phyloP scores from a whole-genome alignment of 2,329 filamentous ascomycete genomes.

The Gyromitra esculenta region DNA sequence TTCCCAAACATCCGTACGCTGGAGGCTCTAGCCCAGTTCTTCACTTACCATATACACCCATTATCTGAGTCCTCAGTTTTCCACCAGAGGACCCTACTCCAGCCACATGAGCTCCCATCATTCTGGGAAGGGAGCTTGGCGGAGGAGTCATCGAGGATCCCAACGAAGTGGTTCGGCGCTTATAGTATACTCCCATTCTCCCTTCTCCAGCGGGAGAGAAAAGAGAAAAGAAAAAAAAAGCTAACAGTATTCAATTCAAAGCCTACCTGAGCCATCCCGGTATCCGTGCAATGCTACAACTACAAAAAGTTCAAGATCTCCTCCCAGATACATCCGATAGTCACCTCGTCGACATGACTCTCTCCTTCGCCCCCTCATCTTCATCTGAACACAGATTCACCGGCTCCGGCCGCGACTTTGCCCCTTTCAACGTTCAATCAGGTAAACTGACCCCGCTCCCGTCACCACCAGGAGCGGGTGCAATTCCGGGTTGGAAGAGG shows the following conservation, averaged over 20 bases:
- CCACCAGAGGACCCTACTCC: slow-evolving; percentile 33
- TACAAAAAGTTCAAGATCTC: not conserved
- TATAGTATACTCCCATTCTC: slow-evolving; percentile 26
- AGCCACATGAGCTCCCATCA: slow-evolving; percentile 25
- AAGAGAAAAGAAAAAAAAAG: not conserved
- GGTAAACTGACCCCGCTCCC: slow-evolving; percentile 24
- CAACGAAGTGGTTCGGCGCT: slow-evolving; percentile 45
- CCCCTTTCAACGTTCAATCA: slow-evolving; percentile 10
- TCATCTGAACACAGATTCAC: slow-evolving; percentile 7
- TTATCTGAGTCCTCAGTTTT: slow-evolving; percentile 22
- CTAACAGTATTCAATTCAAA: slow-evolving; percentile 3
- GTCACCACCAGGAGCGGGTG: not conserved
- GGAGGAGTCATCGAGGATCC: slow-evolving; percentile 28
- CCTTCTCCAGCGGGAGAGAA: not conserved
- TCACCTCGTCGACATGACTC: slow-evolving; percentile 42
- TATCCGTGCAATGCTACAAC: not conserved
- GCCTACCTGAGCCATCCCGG: not conserved
- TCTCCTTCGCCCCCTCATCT: not conserved
- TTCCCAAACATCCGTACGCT: slow-evolving; percentile 23
- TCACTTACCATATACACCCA: slow-evolving; percentile 41
- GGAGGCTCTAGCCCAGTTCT: slow-evolving; percentile 25
- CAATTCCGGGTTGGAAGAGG: slow-evolving; percentile 32
- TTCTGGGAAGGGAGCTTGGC: slow-evolving; percentile 30
- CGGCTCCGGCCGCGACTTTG: slow-evolving; percentile 30
- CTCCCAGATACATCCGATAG: slow-evolving; percentile 25